These are phyloP conservation scores for Clitopilus hobsonii DNA, from an alignment of 768 basidiomycete species.

Conservation along the genomic window DNA sequence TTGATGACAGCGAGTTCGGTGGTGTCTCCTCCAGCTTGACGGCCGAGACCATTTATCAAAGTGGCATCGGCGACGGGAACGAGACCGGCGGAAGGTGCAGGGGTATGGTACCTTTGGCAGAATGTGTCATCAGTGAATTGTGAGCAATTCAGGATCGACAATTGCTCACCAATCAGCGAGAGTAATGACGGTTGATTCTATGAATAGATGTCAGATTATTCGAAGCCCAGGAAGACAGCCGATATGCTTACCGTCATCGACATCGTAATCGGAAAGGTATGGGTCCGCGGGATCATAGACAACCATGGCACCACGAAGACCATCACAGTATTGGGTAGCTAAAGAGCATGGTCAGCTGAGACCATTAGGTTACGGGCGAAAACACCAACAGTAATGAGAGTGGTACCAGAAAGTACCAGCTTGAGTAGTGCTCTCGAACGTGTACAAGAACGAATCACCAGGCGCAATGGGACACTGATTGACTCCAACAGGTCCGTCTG, in stretches of 20 bases:
- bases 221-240: conserved; percentile 8
- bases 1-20: conserved; percentile 29
- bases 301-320: conserved; percentile 33
- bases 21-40: conserved; percentile 27
- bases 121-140: background rate
- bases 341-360: background rate
- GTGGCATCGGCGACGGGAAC: conserved; percentile 15
- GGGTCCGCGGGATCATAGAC: conserved; percentile 24
- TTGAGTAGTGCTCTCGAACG: conserved; percentile 11
- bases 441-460: conserved; percentile 16
- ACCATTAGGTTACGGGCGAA: conserved; percentile 5
- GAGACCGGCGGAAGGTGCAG: conserved; percentile 13
- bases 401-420: conserved; percentile 25
- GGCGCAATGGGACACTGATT: conserved; percentile 4
- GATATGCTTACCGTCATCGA: conserved; percentile 6
- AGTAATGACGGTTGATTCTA: conserved; percentile 24
- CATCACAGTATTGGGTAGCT: conserved; percentile 13
- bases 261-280: conserved; percentile 21
- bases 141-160: background rate
- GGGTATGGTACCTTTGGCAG: conserved; percentile 10
- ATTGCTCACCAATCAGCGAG: conserved; percentile 12
- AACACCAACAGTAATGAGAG: conserved; percentile 32
- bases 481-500: conserved; percentile 18
- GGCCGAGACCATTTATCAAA: conserved; percentile 40
- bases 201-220: conserved; percentile 9